Evolutionary conservation across 306 rosid genomes (phyloP).

Genomic region (Calophaca sinica): DNA sequence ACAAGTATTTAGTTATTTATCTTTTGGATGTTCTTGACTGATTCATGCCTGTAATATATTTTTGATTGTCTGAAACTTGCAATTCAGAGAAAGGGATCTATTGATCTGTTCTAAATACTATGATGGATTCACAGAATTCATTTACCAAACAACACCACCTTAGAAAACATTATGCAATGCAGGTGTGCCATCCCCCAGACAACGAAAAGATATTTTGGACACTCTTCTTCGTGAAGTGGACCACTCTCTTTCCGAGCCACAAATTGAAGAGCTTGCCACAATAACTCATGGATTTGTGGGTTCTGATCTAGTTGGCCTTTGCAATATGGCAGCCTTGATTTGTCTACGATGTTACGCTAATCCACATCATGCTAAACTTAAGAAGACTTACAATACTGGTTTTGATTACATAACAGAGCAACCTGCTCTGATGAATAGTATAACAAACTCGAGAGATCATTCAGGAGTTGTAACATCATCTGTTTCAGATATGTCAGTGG

Average conservation of each 20-base stretch:
- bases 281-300: constrained; percentile 93
- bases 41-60: neutral
- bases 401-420: constrained; percentile 44
- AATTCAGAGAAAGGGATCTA: neutral
- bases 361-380: constrained; percentile 18
- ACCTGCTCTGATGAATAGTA: constrained; percentile 45
- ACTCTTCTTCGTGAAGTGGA: constrained; percentile 75
- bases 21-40: constrained; percentile 16
- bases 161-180: constrained; percentile 54
- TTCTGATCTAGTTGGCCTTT: constrained; percentile 86
- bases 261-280: constrained; percentile 78
- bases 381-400: constrained; percentile 42
- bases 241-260: constrained; percentile 68
- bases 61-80: constrained; percentile 5
- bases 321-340: constrained; percentile 78
- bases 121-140: constrained; percentile 21
- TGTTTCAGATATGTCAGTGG: constrained; percentile 46
- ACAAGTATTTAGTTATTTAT: constrained; percentile 7
- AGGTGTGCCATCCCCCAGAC: constrained; percentile 90
- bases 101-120: constrained; percentile 34
- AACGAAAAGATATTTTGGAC: constrained; percentile 71
- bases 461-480: constrained; percentile 52
- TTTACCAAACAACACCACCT: constrained; percentile 20
- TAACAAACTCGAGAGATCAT: constrained; percentile 44
- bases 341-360: constrained; percentile 65